These are phyloP conservation scores for Porcisia hertigi DNA, from an alignment of 208 protist species.

Conservation along the genomic window DNA sequence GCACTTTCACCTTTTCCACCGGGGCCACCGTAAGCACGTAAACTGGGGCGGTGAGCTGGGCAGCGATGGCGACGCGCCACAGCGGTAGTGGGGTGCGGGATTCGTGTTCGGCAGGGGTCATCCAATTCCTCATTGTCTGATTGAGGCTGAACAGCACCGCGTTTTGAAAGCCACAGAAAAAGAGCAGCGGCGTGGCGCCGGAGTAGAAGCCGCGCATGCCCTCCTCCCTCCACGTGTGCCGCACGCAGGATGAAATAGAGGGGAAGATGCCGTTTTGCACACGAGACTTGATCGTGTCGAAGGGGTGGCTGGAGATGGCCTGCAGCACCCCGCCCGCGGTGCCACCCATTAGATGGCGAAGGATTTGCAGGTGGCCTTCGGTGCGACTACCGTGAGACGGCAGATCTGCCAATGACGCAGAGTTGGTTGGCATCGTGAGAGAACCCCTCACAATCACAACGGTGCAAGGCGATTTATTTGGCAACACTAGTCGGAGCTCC, in stretches of 20 bases:
- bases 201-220: constrained; percentile 66
- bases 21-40: constrained; percentile 61
- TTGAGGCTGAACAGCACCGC: constrained; percentile 72
- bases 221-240: constrained; percentile 49
- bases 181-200: constrained; percentile 53
- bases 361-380: constrained; percentile 34
- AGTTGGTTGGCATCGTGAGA: not conserved
- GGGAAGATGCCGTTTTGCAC: constrained; percentile 69
- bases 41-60: constrained; percentile 61
- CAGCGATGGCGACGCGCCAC: constrained; percentile 61
- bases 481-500: no score
- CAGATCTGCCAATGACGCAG: not conserved
- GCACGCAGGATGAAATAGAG: constrained; percentile 40
- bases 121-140: constrained; percentile 53
- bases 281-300: constrained; percentile 76
- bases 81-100: constrained; percentile 30
- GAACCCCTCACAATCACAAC: not conserved
- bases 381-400: constrained; percentile 8
- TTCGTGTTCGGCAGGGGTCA: constrained; percentile 46
- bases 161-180: constrained; percentile 70
- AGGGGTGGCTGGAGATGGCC: constrained; percentile 63
- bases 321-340: constrained; percentile 66
- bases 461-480: not conserved
- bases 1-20: constrained; percentile 74
- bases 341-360: constrained; percentile 56